Evolutionary conservation across 495 filamentous ascomycete genomes (phyloP).

Genomic region (Penicillium paxilli): DNA sequence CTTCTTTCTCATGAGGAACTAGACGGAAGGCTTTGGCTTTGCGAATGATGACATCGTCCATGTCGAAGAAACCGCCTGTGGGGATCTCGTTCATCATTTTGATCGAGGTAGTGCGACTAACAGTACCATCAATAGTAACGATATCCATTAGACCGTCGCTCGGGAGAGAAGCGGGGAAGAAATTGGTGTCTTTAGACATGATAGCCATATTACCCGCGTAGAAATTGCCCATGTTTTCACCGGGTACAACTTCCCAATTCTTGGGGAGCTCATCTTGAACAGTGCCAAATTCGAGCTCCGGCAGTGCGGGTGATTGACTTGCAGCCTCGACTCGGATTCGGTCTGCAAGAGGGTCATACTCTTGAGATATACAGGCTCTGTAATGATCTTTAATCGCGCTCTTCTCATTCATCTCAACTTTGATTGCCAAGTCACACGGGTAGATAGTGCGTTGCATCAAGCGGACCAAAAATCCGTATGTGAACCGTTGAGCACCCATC

Average conservation of each 20-base stretch:
- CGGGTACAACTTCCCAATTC: slow-evolving; percentile 69
- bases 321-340: slow-evolving; percentile 23
- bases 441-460: slow-evolving; percentile 73
- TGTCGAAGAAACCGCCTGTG: slow-evolving; percentile 72
- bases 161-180: slow-evolving; percentile 84
- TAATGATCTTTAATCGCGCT: slow-evolving; percentile 73
- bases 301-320: slow-evolving; percentile 55
- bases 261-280: slow-evolving; percentile 72
- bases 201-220: slow-evolving; percentile 94
- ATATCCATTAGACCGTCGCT: slow-evolving; percentile 86
- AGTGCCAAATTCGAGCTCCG: slow-evolving; percentile 74
- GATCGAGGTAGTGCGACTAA: slow-evolving; percentile 62
- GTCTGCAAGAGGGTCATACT: slow-evolving; percentile 16
- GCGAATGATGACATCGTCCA: slow-evolving; percentile 71
- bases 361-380: slow-evolving; percentile 44
- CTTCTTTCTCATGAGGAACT: slow-evolving; percentile 65
- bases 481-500: slow-evolving; percentile 87
- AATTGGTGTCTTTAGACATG: slow-evolving; percentile 82
- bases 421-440: slow-evolving; percentile 85
- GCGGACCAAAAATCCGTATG: slow-evolving; percentile 74
- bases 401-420: slow-evolving; percentile 78
- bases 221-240: slow-evolving; percentile 84
- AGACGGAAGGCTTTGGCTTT: slow-evolving; percentile 85
- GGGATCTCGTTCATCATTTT: slow-evolving; percentile 69
- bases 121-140: slow-evolving; percentile 74